Base-by-base conservation (phyloP, 176 grass and related monocot genomes). In the Avena sativa region DNA sequence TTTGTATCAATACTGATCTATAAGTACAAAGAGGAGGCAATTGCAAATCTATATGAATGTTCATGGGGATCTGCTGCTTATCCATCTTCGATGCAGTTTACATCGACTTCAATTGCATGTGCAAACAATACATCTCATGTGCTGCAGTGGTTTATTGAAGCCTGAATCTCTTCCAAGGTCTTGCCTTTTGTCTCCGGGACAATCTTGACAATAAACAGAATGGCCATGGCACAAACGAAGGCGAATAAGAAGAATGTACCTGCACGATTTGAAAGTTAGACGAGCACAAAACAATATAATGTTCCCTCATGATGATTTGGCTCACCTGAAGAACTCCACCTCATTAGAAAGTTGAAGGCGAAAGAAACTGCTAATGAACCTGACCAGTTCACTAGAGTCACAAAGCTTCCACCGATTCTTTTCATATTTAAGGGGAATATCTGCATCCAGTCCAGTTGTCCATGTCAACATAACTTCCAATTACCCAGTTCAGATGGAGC, bases 321-420 rank as follows among this genome's bases (percentile, higher is more conserved):
- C 67, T 93, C n/a, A 88, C 91, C 88, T 44, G 83, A 83, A 56
- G 91, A 83, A 81, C 86, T 93, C 92, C 92, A 93, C 83, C 80
- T 84, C 86, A 93, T 91, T 28, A 91, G 68, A 79, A 91, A 93
- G 50, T 93, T 93, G 83, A 93, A 91, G 36, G 80, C 89, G 80
- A 84, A 93, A 14, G 86, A 91, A 66, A 91, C 89, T 26, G 67
- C 79, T 75, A 80, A 84, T 13, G 92, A 93, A 86, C 79, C 49
- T 32, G 88, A 93, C 92, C 83, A 93, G 64, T 89, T 93, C 78
- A 89, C 87, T 55, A 93, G 68, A 43, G 86, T 93, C 13, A 91
- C 92, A 11, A 91, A 87, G 81, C 89, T 91, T 71, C 91, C 85
- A 14, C 76, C 78, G 0, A 83, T 46, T 79, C 91, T 88, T 79